These are phyloP conservation scores for Oenanthe javanica DNA, from an alignment of 140 eudicot genomes.

Conservation along the genomic window DNA sequence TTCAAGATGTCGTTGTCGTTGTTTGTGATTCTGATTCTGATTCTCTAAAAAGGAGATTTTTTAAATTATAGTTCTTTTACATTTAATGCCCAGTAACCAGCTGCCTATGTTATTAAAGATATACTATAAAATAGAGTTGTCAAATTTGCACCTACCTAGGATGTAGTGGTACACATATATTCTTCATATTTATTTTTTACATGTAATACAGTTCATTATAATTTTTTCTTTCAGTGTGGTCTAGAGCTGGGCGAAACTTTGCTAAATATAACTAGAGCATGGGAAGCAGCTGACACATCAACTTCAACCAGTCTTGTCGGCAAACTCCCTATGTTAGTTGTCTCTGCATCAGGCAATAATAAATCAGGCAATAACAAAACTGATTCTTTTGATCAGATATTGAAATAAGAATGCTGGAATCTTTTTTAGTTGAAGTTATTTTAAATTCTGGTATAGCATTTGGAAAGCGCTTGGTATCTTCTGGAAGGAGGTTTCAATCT, in stretches of 20 bases:
- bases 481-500: constrained; percentile 94
- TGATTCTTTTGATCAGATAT: constrained; percentile 5
- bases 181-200: neutral
- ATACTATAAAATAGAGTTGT: neutral
- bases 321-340: constrained; percentile 49
- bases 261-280: constrained; percentile 72
- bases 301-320: constrained; percentile 56
- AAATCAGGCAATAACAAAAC: constrained; percentile 66
- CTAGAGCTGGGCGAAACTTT: constrained; percentile 76
- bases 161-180: neutral
- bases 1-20: neutral
- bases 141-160: neutral
- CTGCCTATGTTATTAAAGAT: neutral
- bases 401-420: neutral
- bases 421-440: constrained; percentile 15
- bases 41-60: neutral
- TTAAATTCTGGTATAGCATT: constrained; percentile 56
- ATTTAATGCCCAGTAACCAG: neutral
- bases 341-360: constrained; percentile 37
- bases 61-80: too few relatives aligned
- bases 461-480: constrained; percentile 76
- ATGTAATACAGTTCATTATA: neutral
- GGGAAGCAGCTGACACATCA: constrained; percentile 83
- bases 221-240: constrained; percentile 55
- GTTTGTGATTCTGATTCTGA: neutral